A percentile compares a stretch with the other conserved stretches of the same genome.
Conservation (phyloP, 1,284 basidiomycete genomes). For the Ustilago loliicola region DNA sequence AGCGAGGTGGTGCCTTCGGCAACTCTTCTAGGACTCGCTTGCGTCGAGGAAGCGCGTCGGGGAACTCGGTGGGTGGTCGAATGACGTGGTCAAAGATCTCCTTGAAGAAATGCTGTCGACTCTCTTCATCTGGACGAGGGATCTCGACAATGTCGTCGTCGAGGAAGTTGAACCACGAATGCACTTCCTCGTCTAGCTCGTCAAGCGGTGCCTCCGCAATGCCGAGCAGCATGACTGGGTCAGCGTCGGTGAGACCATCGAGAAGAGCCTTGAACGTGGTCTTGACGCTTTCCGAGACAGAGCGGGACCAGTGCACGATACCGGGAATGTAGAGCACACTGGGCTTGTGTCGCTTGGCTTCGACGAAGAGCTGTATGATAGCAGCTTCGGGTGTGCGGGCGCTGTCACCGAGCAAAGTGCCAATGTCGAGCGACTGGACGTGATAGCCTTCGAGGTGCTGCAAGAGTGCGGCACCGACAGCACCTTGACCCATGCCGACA, state of each 20-base stretch:
- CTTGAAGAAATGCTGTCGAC: constrained; percentile 84
- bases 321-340: constrained; percentile 95
- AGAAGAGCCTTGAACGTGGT: constrained; percentile 90
- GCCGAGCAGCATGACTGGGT: constrained; percentile 90
- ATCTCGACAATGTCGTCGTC: constrained; percentile 83
- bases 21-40: constrained; percentile 88
- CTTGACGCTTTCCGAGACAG: constrained; percentile 85
- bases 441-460: constrained; percentile 97
- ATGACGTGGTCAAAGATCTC: constrained; percentile 70
- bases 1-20: constrained; percentile 88
- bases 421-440: constrained; percentile 92
- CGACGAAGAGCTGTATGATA: constrained; percentile 95
- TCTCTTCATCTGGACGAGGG: constrained; percentile 69
- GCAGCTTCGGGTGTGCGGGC: constrained; percentile 89
- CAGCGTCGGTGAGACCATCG: constrained; percentile 87
- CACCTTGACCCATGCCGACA: constrained; percentile 88
- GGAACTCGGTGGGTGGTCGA: constrained; percentile 85
- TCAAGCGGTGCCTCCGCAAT: constrained; percentile 83
- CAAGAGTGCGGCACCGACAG: constrained; percentile 88
- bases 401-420: constrained; percentile 88
- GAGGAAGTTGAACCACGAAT: constrained; percentile 87
- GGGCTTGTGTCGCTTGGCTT: constrained; percentile 97
- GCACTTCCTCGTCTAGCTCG: constrained; percentile 84
- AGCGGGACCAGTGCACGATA: constrained; percentile 85
- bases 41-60: constrained; percentile 86